Evolutionary conservation across 2,329 filamentous ascomycete species (phyloP).

Genomic region (Colletotrichum sp.): DNA sequence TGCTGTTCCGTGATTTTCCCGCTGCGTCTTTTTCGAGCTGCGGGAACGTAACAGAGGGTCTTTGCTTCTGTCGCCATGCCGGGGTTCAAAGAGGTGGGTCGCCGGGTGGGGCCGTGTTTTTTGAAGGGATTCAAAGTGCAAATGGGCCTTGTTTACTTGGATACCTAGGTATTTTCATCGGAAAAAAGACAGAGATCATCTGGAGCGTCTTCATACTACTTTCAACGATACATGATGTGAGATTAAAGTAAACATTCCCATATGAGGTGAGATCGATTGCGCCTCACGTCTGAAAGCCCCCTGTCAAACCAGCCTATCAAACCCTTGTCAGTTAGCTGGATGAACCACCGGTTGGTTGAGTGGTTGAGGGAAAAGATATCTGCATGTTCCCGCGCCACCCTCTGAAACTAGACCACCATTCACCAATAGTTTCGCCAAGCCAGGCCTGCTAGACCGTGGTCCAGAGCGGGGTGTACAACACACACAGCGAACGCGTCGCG

Average conservation of each 20-base stretch:
- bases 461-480: not conserved
- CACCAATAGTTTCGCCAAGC: not conserved
- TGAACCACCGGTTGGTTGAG: not conserved
- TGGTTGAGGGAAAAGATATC: not conserved
- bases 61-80: not conserved
- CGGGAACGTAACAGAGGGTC: not conserved
- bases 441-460: not conserved
- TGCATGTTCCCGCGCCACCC: slow-evolving; percentile 10
- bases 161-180: not conserved
- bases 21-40: not conserved
- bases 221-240: not conserved
- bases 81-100: not conserved
- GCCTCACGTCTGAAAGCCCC: not conserved
- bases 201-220: not conserved
- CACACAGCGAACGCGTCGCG: slow-evolving; percentile 15
- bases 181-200: not conserved
- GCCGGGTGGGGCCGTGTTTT: not conserved
- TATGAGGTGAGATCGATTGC: not conserved
- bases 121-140: not conserved
- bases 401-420: not conserved
- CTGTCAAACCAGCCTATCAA: not conserved
- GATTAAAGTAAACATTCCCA: not conserved
- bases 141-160: not conserved
- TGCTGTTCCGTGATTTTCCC: not conserved
- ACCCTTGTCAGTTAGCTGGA: not conserved